phyloP scores from a whole-genome alignment of 106 monocot genomes.

The Chionographis japonica region DNA sequence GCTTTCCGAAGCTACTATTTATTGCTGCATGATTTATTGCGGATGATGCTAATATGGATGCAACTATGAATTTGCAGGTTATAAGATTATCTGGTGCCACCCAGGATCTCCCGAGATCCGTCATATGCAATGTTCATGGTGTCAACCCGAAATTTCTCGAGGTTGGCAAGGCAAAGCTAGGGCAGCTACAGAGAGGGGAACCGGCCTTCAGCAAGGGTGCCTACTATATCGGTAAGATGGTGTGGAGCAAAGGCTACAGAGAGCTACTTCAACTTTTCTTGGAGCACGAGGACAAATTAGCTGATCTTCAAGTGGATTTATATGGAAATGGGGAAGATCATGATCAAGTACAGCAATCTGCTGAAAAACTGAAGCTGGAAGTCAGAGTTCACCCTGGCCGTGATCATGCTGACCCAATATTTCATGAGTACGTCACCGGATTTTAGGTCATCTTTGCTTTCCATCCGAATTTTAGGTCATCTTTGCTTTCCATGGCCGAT shows the following conservation, averaged over 20 bases:
- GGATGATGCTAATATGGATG: neutral
- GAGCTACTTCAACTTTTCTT: slow-evolving; percentile 60
- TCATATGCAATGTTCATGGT: slow-evolving; percentile 81
- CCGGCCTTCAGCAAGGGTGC: slow-evolving; percentile 47
- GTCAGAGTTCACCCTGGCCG: slow-evolving; percentile 63
- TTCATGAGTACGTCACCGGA: slow-evolving; percentile 54
- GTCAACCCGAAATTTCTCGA: slow-evolving; percentile 81
- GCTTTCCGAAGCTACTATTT: neutral
- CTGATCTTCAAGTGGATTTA: slow-evolving; percentile 59
- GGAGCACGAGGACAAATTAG: slow-evolving; percentile 45
- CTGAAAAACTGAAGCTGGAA: slow-evolving; percentile 37
- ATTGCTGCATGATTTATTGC: neutral
- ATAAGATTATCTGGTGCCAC: slow-evolving; percentile 85
- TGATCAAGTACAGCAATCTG: slow-evolving; percentile 44
- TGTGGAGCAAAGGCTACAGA: slow-evolving; percentile 82
- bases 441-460: neutral
- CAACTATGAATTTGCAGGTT: slow-evolving; percentile 27
- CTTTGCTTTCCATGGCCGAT: too few species aligned
- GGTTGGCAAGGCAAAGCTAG: slow-evolving; percentile 48
- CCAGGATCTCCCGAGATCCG: slow-evolving; percentile 67
- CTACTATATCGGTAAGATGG: slow-evolving; percentile 87
- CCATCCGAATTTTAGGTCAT: too few species aligned
- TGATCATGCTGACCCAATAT: slow-evolving; percentile 71
- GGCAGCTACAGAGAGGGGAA: slow-evolving; percentile 26
- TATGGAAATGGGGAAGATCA: slow-evolving; percentile 80